These are phyloP conservation scores for Blastobotrys raffinosifermentans DNA, from an alignment of 1,139 yeast genomes.

Conservation along the genomic window DNA sequence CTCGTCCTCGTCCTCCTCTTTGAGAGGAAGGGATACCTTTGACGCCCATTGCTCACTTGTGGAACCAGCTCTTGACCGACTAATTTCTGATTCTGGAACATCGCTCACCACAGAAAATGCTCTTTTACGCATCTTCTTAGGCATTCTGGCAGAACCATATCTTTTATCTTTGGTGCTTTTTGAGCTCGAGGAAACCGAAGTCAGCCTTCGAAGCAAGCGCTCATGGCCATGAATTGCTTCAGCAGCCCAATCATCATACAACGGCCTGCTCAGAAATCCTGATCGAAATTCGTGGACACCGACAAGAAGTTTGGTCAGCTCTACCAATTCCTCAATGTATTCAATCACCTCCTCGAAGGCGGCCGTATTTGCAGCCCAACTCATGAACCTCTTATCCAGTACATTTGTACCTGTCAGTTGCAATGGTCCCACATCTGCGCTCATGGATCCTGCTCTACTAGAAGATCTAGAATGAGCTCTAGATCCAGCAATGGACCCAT, in stretches of 20 bases:
- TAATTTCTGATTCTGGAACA: neutral
- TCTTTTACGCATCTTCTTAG: slow-evolving; percentile 5
- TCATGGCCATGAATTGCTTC: slow-evolving; percentile 25
- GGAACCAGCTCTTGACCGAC: neutral
- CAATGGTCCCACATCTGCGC: neutral
- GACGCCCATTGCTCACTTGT: slow-evolving; percentile 3
- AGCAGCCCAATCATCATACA: slow-evolving; percentile 41
- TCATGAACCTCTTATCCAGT: slow-evolving; percentile 39
- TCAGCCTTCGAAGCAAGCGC: neutral
- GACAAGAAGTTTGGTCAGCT: slow-evolving; percentile 37
- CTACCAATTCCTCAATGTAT: slow-evolving; percentile 42
- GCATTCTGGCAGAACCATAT: neutral
- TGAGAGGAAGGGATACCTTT: slow-evolving; percentile 1
- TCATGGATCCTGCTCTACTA: slow-evolving; percentile 1
- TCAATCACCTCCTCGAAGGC: slow-evolving; percentile 46
- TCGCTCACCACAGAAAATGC: slow-evolving; percentile 10
- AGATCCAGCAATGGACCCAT: slow-evolving; percentile 3
- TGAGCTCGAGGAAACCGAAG: neutral
- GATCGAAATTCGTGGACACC: slow-evolving; percentile 46
- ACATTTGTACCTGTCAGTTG: slow-evolving; percentile 7
- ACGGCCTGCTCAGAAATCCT: slow-evolving; percentile 44
- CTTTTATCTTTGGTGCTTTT: neutral
- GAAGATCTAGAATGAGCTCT: slow-evolving; percentile 9
- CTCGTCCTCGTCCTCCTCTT: slow-evolving; percentile 1
- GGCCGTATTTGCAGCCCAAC: slow-evolving; percentile 48